phyloP scores from a whole-genome alignment of 2,329 filamentous ascomycete species.

The Aspergillus glaucus region DNA sequence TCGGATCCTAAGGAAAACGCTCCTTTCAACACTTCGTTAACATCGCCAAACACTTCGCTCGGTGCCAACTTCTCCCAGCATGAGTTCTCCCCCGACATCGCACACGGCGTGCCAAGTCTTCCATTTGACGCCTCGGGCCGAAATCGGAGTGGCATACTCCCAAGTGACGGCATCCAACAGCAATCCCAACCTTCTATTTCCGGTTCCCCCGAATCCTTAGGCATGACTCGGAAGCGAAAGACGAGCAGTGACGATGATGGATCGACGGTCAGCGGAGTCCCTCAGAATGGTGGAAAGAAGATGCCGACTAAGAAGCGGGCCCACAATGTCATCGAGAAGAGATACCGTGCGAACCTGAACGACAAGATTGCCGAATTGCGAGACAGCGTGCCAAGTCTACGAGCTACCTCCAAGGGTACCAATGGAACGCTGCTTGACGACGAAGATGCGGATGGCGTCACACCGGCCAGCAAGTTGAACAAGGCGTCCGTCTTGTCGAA shows the following conservation, averaged over 20 bases:
- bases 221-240: conserved; percentile 59
- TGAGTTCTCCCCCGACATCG: conserved; percentile 27
- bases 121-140: conserved; percentile 14
- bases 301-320: conserved; percentile 79
- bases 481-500: conserved; percentile 96
- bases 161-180: conserved; percentile 3
- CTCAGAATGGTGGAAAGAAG: conserved; percentile 41
- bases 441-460: conserved; percentile 68
- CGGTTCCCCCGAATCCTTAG: conserved; percentile 20
- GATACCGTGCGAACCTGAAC: conserved; percentile 92
- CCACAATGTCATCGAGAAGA: conserved; percentile 97
- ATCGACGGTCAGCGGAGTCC: conserved; percentile 22
- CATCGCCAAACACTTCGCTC: conserved; percentile 20
- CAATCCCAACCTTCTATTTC: conserved; percentile 14
- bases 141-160: conserved; percentile 5
- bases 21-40: conserved; percentile 15
- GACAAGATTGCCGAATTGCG: conserved; percentile 91
- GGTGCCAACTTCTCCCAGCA: conserved; percentile 14
- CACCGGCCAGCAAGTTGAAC: conserved; percentile 88
- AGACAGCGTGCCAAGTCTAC: conserved; percentile 84
- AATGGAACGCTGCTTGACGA: conserved; percentile 48
- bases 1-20: conserved; percentile 19
- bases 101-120: conserved; percentile 25
- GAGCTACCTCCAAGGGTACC: conserved; percentile 66
- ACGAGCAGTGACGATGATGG: conserved; percentile 51